These are phyloP conservation scores for Colletotrichum sp. DNA, from an alignment of 2,329 filamentous ascomycete genomes.

Conservation along the genomic window DNA sequence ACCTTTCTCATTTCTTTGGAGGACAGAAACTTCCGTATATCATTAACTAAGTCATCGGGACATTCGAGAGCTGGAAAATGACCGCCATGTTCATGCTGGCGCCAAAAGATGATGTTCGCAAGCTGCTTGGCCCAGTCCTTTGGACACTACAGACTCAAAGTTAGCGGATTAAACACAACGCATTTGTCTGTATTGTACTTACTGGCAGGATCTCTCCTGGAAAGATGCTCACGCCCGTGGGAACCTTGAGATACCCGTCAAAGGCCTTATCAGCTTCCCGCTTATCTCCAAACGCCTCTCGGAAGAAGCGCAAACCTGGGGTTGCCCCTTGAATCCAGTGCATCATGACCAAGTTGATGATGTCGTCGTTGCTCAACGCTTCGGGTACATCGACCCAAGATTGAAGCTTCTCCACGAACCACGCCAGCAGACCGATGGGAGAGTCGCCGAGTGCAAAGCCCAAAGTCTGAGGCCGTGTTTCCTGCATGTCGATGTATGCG, in stretches of 20 bases:
- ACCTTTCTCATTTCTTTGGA: neutral
- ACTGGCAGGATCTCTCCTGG: neutral
- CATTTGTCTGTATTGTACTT: neutral
- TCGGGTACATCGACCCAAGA: conserved; percentile 28
- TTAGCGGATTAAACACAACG: neutral
- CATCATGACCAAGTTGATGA: conserved; percentile 26
- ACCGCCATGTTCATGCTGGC: conserved; percentile 4
- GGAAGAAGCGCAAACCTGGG: conserved; percentile 16
- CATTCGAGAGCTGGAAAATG: conserved; percentile 13
- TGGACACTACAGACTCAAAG: neutral
- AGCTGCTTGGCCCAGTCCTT: conserved; percentile 5
- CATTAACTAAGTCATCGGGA: neutral
- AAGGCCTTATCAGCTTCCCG: neutral
- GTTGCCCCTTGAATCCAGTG: conserved; percentile 4
- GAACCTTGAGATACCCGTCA: neutral
- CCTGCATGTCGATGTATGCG: neutral
- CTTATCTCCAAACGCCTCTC: neutral
- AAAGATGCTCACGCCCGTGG: neutral
- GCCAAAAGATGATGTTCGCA: conserved; percentile 11
- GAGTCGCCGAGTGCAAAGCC: conserved; percentile 30
- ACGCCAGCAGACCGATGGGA: conserved; percentile 28
- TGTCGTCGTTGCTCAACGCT: conserved; percentile 13
- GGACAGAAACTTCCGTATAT: neutral
- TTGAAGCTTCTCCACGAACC: conserved; percentile 15
- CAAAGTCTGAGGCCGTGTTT: neutral